These are phyloP conservation scores for Magnaporthiopsis incrustans DNA, from an alignment of 2,329 filamentous ascomycete species.

Conservation along the genomic window DNA sequence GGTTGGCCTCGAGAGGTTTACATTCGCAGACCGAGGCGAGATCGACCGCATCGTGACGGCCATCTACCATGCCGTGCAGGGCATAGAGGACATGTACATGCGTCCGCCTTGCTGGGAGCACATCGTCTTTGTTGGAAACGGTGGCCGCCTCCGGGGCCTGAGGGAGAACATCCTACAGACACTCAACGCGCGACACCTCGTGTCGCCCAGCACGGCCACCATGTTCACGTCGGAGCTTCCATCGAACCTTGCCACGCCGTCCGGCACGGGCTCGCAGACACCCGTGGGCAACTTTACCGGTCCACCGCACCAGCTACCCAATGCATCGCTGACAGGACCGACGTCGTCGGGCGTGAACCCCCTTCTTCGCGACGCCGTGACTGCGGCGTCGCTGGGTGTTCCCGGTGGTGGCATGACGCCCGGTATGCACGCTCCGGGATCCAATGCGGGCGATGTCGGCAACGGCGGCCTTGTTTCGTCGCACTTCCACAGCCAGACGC, in stretches of 20 bases:
- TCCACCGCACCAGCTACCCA: conserved; percentile 46
- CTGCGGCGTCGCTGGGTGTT: conserved; percentile 46
- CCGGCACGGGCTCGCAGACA: conserved; percentile 85
- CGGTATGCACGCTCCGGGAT: conserved; percentile 21
- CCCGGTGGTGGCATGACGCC: conserved; percentile 33
- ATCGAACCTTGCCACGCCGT: conserved; percentile 84
- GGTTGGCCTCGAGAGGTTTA: conserved; percentile 68
- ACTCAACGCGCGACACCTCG: conserved; percentile 72
- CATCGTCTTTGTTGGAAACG: conserved; percentile 85
- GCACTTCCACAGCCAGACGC: conserved; percentile 61
- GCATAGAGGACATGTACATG: conserved; percentile 76
- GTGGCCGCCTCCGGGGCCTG: conserved; percentile 65
- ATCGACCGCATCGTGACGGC: conserved; percentile 78
- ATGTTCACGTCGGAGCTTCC: conserved; percentile 97
- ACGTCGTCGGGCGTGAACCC: conserved; percentile 58
- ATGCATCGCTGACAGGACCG: conserved; percentile 24
- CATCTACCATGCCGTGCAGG: conserved; percentile 75
- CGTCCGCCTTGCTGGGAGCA: conserved; percentile 86
- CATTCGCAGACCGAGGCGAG: conserved; percentile 59
- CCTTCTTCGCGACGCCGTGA: conserved; percentile 84
- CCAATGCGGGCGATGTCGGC: conserved; percentile 32
- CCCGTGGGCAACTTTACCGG: conserved; percentile 58
- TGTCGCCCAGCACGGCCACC: conserved; percentile 86
- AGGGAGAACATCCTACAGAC: conserved; percentile 80
- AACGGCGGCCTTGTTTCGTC: conserved; percentile 28